Evolutionary conservation across 306 rosid species (phyloP), one percentile per base, ranked within the genome.

Genomic region (Sicyos edulis): DNA sequence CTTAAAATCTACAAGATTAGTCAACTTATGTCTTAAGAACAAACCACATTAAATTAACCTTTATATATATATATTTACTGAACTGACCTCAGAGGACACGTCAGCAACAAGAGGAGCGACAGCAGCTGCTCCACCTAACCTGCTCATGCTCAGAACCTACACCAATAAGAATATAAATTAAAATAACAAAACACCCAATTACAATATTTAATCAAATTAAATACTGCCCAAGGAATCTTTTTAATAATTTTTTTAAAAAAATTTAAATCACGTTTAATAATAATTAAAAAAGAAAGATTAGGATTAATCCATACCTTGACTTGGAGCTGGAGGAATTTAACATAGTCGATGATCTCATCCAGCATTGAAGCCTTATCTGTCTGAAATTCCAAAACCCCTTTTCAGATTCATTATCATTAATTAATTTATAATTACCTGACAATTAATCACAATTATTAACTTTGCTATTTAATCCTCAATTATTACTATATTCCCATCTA

Each of bases 311-410:
- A 75, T 17, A 95, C 99, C 92, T 95, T 91, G 82, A 95, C 97
- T 87, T 95, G 99, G 72, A 95, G 92, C 82, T 95, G 99, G 19
- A 95, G 88, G 79, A 95, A 95, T 78, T 89, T 95, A 9, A 95
- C 99, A 82, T 95, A 95, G 68, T 91, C 99, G 52, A 95, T 95
- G 77, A 95, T 95, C 95, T 95, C 99, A 79, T 95, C 99, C 69
- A 95, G 87, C 99, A 95, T 95, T 70, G 99, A 95, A 74, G 99
- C 96, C 77, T 95, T 95, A 67, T 95, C 99, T 74, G 99, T 87
- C 99, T 95, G 96, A 78, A 85, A 85, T 78, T 80, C 82, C 87
- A 79, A 74, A 16, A 40, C 45, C 54, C 37, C 40, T 37, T 22
- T 32, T 26, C 66, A 52, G 17, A 55, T 54, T 52, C 29, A 61